Conservation (phyloP, 140 eudicot species). For the Cichorium intybus region DNA sequence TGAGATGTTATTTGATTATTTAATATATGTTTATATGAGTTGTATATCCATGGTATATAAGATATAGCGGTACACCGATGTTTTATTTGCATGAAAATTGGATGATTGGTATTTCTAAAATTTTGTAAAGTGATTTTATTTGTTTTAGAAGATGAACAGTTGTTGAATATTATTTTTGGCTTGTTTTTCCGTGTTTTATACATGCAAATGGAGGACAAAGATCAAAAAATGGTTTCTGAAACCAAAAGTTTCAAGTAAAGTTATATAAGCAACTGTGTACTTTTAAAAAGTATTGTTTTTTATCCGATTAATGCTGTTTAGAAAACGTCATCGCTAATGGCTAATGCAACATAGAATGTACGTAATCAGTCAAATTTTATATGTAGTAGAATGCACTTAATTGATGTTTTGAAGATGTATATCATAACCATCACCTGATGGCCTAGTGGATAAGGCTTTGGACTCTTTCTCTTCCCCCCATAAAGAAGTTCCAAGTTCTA, state of each 20-base stretch:
- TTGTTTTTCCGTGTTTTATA: not conserved
- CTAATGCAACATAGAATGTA: not conserved
- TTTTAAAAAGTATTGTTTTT: not conserved
- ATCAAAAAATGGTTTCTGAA: not conserved
- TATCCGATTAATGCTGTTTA: not conserved
- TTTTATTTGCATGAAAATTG: not conserved
- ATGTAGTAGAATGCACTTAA: too few relatives aligned
- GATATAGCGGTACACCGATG: too few relatives aligned
- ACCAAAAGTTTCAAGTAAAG: not conserved
- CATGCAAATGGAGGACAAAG: not conserved
- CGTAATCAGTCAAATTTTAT: too few relatives aligned
- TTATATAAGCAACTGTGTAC: not conserved
- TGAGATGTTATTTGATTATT: not conserved
- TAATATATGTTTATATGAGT: too few relatives aligned
- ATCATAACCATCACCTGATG: too few relatives aligned
- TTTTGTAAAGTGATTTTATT: not conserved
- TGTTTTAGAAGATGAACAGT: not conserved
- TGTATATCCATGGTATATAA: too few relatives aligned
- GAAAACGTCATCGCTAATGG: not conserved
- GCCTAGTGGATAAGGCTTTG: too few relatives aligned
- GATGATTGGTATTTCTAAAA: not conserved
- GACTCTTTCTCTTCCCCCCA: too few relatives aligned
- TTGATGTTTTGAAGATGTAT: too few relatives aligned
- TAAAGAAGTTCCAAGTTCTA: too few relatives aligned
- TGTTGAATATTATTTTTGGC: not conserved